Conservation (phyloP, 2,329 filamentous ascomycete genomes). For the Fusarium nygamai region DNA sequence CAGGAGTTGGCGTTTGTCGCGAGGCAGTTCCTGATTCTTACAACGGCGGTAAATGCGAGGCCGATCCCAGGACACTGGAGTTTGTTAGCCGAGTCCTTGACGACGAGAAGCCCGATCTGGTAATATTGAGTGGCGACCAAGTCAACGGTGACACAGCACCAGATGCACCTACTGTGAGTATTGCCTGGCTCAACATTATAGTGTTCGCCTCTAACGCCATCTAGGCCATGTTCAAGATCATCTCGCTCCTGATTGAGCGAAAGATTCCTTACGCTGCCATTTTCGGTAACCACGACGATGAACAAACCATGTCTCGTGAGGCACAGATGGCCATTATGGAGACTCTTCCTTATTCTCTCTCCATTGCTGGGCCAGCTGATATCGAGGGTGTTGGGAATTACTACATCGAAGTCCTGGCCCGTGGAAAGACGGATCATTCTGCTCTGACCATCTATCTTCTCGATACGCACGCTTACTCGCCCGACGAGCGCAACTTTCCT, state of each 20-base stretch:
- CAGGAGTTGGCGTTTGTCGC: constrained; percentile 84
- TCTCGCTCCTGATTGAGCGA: constrained; percentile 82
- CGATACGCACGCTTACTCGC: constrained; percentile 91
- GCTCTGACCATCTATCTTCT: constrained; percentile 95
- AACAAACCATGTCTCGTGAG: constrained; percentile 79
- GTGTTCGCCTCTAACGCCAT: constrained; percentile 15
- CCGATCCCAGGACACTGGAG: constrained; percentile 89
- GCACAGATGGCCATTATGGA: constrained; percentile 88
- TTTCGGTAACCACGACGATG: constrained; percentile 98
- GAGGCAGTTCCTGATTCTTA: constrained; percentile 82
- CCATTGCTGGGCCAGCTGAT: constrained; percentile 81
- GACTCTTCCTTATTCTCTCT: constrained; percentile 87
- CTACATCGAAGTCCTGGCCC: constrained; percentile 87
- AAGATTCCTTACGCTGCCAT: constrained; percentile 94
- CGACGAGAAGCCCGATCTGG: constrained; percentile 92
- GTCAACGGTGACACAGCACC: constrained; percentile 93
- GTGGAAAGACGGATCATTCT: constrained; percentile 82
- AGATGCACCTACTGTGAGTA: constrained; percentile 84
- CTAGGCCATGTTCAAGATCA: constrained; percentile 91
- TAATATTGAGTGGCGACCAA: constrained; percentile 92
- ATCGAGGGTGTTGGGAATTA: constrained; percentile 96
- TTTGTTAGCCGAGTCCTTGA: constrained; percentile 87
- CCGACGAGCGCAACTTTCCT: constrained; percentile 86
- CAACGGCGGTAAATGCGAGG: constrained; percentile 83
- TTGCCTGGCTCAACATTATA: not conserved